Conservation (phyloP, 768 basidiomycete genomes). For the Lyophyllum atratum region DNA sequence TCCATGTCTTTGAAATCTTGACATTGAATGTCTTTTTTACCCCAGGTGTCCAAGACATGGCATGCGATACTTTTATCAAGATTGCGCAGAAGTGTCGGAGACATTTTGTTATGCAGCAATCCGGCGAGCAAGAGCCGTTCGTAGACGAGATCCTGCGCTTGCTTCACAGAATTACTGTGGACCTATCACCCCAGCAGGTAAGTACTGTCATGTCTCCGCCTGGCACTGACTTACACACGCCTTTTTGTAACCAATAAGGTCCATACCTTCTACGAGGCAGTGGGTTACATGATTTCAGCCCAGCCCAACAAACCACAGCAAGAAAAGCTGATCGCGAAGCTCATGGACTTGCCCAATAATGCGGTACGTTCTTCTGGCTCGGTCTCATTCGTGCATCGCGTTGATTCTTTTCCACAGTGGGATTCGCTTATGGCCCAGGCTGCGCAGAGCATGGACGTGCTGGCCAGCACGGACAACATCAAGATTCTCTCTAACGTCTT, state of each 20-base stretch:
- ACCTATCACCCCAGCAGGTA: constrained; percentile 88
- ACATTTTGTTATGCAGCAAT: constrained; percentile 98
- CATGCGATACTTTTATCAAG: constrained; percentile 99
- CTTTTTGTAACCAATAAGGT: constrained; percentile 46
- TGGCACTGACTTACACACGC: background rate
- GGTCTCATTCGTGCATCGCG: background rate
- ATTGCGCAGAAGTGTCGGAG: constrained; percentile 98
- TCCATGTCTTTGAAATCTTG: background rate
- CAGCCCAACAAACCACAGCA: constrained; percentile 98
- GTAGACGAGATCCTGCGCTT: constrained; percentile 94
- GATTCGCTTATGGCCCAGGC: constrained; percentile 97
- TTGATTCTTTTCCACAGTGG: constrained; percentile 60
- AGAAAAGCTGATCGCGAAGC: constrained; percentile 89
- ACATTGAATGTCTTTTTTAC: background rate
- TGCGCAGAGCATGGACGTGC: constrained; percentile 86
- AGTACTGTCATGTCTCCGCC: constrained; percentile 19
- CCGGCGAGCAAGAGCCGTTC: constrained; percentile 95
- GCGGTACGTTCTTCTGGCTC: constrained; percentile 58
- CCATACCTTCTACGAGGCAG: constrained; percentile 98
- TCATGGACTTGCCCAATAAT: constrained; percentile 97
- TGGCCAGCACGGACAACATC: constrained; percentile 90
- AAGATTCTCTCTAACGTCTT: constrained; percentile 96
- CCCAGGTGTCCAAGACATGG: constrained; percentile 98
- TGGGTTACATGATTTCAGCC: constrained; percentile 99
- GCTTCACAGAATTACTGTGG: constrained; percentile 91